Base-by-base conservation (phyloP, 2,329 filamentous ascomycete species). In the Cladophialophora carrionii region DNA sequence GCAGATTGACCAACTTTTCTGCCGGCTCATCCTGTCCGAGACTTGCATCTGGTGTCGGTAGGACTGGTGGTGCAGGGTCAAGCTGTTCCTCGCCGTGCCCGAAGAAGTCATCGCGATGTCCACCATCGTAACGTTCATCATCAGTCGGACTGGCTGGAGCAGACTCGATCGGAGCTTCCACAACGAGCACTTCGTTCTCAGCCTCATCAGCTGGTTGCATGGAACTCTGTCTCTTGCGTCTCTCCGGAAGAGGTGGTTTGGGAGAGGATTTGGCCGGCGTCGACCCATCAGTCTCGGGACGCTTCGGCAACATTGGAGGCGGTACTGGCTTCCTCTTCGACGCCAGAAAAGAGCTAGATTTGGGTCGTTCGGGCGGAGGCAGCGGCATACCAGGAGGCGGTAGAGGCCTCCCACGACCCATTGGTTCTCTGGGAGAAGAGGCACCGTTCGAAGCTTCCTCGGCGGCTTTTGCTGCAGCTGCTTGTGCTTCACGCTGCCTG, bases 321-420 rank as follows among this genome's bases (percentile, higher is more conserved):
- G 84, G 78, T 8, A 89, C 77, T 1, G 87, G 83, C 71, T 89
- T 91, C n/a, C 89, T 82, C 73, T 86, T 88, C 2, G 88, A 85
- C 1, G 88, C 81, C 31, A 81, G 81, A 64, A 82, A 84, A 17
- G 84, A 84, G 52, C 84, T 83, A 72, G 85, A 86, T 6, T 85
- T 72, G 4, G 81, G 84, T 61, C 82, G 85, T 41, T 87, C 85
- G 0, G 88, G 89, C 49, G 82, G 85, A 1, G 92, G 92, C 1
- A 96, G 82, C 3, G 92, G 92, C 52, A 85, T 88, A 1, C 92
- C 92, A 2, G 90, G 90, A 8, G 92, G 91, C 54, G 91, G 92
- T 20, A 96, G 80, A 0, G 92, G 92, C 71, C 90, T 88, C 0
- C 92, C 92, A 46, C 92, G 85, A 1, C 92, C 92, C 80, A 96